phyloP scores from a whole-genome alignment of 345 rosid genomes.

The Salix arbutifolia region DNA sequence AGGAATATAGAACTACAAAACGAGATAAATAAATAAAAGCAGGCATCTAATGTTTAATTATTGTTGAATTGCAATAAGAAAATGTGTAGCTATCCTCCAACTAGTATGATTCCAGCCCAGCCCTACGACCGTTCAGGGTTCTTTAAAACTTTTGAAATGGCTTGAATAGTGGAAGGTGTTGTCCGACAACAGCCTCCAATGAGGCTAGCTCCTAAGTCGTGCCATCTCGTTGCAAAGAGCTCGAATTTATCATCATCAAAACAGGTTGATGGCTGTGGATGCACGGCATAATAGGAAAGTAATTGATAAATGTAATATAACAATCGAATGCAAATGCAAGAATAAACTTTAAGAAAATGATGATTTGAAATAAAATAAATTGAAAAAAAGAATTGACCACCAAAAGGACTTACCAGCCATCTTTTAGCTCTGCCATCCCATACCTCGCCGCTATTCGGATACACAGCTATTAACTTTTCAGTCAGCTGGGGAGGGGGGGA shows the following conservation, averaged over 20 bases:
- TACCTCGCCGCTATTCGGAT: slow-evolving; percentile 90
- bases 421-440: slow-evolving; percentile 85
- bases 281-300: background rate
- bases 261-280: slow-evolving; percentile 71
- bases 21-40: background rate
- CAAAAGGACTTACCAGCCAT: slow-evolving; percentile 67
- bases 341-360: background rate
- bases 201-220: slow-evolving; percentile 68
- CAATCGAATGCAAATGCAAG: background rate
- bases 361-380: background rate
- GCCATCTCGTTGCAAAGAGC: slow-evolving; percentile 63
- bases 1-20: background rate
- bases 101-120: background rate
- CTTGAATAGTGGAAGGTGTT: slow-evolving; percentile 63
- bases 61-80: background rate
- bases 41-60: background rate
- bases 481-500: slow-evolving; percentile 48
- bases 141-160: slow-evolving; percentile 59
- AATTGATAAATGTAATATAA: background rate
- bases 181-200: slow-evolving; percentile 91
- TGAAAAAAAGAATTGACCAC: background rate
- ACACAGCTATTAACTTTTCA: slow-evolving; percentile 59
- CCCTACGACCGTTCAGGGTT: slow-evolving; percentile 5
- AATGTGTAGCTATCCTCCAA: background rate
- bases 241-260: slow-evolving; percentile 65